phyloP scores from a whole-genome alignment of 1,139 yeast genomes.

The Magnusiomyces paraingens region DNA sequence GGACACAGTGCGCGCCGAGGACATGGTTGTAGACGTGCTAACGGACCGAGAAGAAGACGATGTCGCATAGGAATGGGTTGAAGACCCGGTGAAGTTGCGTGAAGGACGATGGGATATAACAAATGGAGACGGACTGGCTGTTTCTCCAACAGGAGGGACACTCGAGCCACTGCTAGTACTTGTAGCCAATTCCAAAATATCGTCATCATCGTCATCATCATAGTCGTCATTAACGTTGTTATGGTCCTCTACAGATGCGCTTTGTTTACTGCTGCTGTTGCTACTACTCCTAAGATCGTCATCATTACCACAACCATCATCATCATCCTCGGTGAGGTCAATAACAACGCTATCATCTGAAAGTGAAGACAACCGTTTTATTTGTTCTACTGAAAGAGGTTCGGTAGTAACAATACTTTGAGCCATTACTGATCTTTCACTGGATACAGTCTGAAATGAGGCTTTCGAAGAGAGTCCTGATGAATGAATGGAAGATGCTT shows the following conservation, averaged over 20 bases:
- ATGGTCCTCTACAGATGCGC: too few species aligned
- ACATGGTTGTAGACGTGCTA: background rate
- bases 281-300: background rate
- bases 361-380: background rate
- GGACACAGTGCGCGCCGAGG: background rate
- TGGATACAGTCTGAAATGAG: too few species aligned
- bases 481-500: too few species aligned
- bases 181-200: too few species aligned
- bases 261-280: background rate
- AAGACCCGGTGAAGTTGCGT: background rate
- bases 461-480: too few species aligned
- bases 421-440: too few species aligned
- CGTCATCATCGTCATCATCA: too few species aligned
- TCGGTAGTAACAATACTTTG: too few species aligned
- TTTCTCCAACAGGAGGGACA: background rate
- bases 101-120: background rate
- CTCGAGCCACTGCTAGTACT: too few species aligned
- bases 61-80: background rate
- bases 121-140: background rate
- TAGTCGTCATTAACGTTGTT: too few species aligned
- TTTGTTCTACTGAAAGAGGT: too few species aligned
- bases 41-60: background rate
- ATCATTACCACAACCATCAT: background rate
- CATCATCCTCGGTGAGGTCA: background rate
- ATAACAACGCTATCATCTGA: background rate